Evolutionary conservation across 23 red algal species (phyloP).

Genomic region (Gracilaria gracilis): DNA sequence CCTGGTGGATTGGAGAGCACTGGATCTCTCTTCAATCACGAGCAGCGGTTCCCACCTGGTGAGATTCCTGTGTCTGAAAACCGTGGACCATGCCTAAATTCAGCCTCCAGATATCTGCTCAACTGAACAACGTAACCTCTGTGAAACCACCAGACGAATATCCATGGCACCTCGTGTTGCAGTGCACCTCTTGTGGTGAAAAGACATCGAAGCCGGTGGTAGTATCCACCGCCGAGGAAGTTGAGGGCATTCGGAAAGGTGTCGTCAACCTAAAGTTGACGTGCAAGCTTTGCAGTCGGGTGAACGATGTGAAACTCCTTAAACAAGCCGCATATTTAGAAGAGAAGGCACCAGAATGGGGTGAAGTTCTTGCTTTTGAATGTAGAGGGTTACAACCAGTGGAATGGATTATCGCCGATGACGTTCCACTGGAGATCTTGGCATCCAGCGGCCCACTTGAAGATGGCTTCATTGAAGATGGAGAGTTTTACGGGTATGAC

Average conservation of each 20-base stretch:
- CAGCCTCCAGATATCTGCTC: conserved; percentile 59
- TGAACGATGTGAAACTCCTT: conserved; percentile 62
- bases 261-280: conserved; percentile 58
- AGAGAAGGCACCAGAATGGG: conserved; percentile 59
- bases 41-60: too few species aligned
- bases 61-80: not conserved
- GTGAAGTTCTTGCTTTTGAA: conserved; percentile 49
- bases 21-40: too few species aligned
- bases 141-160: conserved; percentile 51
- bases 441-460: conserved; percentile 32
- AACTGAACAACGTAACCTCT: conserved; percentile 51
- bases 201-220: conserved; percentile 70
- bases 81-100: conserved; percentile 64
- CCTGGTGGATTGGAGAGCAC: too few species aligned
- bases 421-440: conserved; percentile 61
- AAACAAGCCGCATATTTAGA: conserved; percentile 19
- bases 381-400: conserved; percentile 65
- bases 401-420: conserved; percentile 39
- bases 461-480: conserved; percentile 63
- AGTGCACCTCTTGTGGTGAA: conserved; percentile 68
- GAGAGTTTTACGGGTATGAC: conserved; percentile 73
- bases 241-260: conserved; percentile 65
- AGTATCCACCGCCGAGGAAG: conserved; percentile 29
- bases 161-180: conserved; percentile 67
- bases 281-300: conserved; percentile 81